Evolutionary conservation across 2,329 filamentous ascomycete genomes (phyloP).

Genomic region (Xylariaceae sp.): DNA sequence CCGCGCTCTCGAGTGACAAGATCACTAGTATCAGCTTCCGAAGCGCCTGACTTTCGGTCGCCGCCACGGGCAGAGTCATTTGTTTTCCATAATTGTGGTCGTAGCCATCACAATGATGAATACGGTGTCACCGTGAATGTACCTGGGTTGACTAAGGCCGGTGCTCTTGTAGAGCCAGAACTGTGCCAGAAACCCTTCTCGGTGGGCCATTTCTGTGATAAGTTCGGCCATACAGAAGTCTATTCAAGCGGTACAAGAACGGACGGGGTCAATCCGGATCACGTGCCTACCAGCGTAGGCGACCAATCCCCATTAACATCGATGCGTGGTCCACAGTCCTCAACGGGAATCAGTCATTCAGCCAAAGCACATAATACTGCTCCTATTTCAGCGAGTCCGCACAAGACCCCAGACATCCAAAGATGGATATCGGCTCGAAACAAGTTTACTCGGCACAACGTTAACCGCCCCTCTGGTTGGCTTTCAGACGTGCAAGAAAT

Average conservation of each 20-base stretch:
- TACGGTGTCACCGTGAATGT: conserved; percentile 15
- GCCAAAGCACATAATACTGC: conserved; percentile 9
- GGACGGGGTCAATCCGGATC: not conserved
- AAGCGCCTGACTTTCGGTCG: conserved; percentile 18
- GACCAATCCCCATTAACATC: not conserved
- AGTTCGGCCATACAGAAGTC: conserved; percentile 14
- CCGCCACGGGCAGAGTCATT: conserved; percentile 28
- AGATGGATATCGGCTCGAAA: conserved; percentile 42
- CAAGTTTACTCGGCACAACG: conserved; percentile 44
- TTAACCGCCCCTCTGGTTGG: conserved; percentile 44
- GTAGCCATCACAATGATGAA: conserved; percentile 23
- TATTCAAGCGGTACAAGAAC: conserved; percentile 3
- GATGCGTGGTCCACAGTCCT: not conserved
- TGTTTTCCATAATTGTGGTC: conserved; percentile 19
- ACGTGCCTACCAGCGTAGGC: not conserved
- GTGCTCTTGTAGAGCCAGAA: not conserved
- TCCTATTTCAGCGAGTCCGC: conserved; percentile 15
- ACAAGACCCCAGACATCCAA: conserved; percentile 31
- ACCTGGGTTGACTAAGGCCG: not conserved
- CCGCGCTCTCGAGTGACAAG: conserved; percentile 18
- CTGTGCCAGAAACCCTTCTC: conserved; percentile 17
- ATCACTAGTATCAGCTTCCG: not conserved
- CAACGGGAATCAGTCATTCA: conserved; percentile 5
- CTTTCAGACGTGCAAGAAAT: conserved; percentile 39
- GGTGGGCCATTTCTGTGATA: conserved; percentile 14